Evolutionary conservation across 2,329 filamentous ascomycete genomes (phyloP), one percentile per base, ranked within the genome.

Genomic region (Eutypella sp.): DNA sequence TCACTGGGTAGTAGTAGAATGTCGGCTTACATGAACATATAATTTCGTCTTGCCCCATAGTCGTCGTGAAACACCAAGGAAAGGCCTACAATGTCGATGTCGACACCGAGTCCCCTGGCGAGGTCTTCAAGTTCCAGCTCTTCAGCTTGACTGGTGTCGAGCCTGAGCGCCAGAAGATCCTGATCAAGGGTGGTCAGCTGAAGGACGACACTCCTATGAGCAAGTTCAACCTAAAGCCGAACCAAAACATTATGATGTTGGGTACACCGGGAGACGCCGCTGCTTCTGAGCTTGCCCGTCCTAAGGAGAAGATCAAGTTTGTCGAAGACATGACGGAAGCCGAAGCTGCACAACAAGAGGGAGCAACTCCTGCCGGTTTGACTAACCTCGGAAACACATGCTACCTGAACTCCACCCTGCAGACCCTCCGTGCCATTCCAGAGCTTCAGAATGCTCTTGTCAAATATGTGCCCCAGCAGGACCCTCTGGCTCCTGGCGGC

Each of bases 291-390:
- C 74, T 87, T 24, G 74, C 84, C 48, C 82, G 85, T 43, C 93
- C 93, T 25, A 87, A 85, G 62, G 85, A 95, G 61, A 77, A 80
- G 56, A 77, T 91, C 61, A 93, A 87, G 67, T 99, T 99, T 59
- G 70, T 95, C 52, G 93, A 99, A 69, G 93, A 99, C 66, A 96
- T 99, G 92, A 95, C 89, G 22, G 91, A 95, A 64, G 91, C 90
- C 24, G 92, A 97, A 67, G 81, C 84, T 43, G 92, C 93, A 19
- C 83, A 84, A 66, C 81, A 86, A 63, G 85, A 85, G 48, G 90
- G 89, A 47, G 91, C 91, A 40, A 92, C 79, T 39, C 93, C 95
- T 2, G 87, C 91, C 46, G 93, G 93, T 40, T 73, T 99, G 50
- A 79, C 87, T 64, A 99, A 99, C 62, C 74, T 96, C 50, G 93